Conservation (phyloP, 768 basidiomycete genomes). For the Inosperma sp. region DNA sequence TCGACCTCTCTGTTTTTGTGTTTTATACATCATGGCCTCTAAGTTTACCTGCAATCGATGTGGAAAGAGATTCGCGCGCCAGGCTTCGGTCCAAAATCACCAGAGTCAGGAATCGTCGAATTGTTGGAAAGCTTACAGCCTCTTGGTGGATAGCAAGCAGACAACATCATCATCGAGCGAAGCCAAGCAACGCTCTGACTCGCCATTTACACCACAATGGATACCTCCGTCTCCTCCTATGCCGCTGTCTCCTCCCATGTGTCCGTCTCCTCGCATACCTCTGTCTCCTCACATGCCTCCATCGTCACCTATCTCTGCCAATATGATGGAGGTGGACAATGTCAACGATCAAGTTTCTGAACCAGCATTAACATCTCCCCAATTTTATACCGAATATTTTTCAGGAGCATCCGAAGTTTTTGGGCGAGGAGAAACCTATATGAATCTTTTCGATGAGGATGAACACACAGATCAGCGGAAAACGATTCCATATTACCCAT, state of each 20-base stretch:
- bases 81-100: not conserved
- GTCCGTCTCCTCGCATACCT: not conserved
- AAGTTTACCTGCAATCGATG: conserved; percentile 2
- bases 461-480: conserved; percentile 15
- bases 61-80: not conserved
- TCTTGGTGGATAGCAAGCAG: not conserved
- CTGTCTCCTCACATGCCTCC: too few relatives aligned
- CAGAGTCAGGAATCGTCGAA: conserved; percentile 2
- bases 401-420: conserved; percentile 3
- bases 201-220: not conserved
- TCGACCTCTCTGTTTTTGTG: too few relatives aligned
- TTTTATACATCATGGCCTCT: too few relatives aligned
- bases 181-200: not conserved
- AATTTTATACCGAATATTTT: conserved; percentile 2
- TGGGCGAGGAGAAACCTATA: conserved; percentile 21
- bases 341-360: conserved; percentile 1
- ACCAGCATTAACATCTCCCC: not conserved
- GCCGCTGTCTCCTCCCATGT: not conserved
- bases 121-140: conserved; percentile 3
- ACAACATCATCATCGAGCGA: not conserved
- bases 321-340: conserved; percentile 4
- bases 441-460: conserved; percentile 26
- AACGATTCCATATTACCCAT: conserved; percentile 30
- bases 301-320: not conserved
- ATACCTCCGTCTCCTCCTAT: not conserved